Conservation (phyloP, 306 rosid genomes). For the Notholithocarpus densiflorus region DNA sequence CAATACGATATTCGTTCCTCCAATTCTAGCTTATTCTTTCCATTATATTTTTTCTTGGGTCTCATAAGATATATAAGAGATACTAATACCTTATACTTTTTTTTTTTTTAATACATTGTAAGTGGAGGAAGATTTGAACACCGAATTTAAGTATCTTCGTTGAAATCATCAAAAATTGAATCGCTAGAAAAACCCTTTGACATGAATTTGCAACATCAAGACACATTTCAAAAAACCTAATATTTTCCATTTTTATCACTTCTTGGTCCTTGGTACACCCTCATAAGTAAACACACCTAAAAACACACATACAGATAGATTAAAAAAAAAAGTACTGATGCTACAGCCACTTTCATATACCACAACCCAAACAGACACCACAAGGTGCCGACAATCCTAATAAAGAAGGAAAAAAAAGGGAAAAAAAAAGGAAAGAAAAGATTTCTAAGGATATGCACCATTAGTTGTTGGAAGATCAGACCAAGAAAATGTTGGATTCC, state of each 20-base stretch:
- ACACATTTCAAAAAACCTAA: slow-evolving; percentile 22
- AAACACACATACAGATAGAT: slow-evolving; percentile 27
- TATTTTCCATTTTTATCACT: slow-evolving; percentile 26
- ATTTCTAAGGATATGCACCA: slow-evolving; percentile 68
- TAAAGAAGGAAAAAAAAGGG: neutral
- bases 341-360: slow-evolving; percentile 40
- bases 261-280: slow-evolving; percentile 32
- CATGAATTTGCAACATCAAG: slow-evolving; percentile 3
- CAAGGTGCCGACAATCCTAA: slow-evolving; percentile 20
- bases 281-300: slow-evolving; percentile 40
- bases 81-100: neutral
- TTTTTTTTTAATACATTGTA: neutral
- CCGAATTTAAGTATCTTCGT: too few relatives aligned
- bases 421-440: neutral
- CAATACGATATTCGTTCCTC: slow-evolving; percentile 21
- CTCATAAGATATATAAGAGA: neutral
- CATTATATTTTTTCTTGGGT: neutral
- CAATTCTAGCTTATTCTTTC: neutral
- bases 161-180: too few relatives aligned
- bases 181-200: too few relatives aligned
- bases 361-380: slow-evolving; percentile 32
- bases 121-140: neutral
- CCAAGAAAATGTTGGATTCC: slow-evolving; percentile 81
- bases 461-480: slow-evolving; percentile 77
- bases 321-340: slow-evolving; percentile 2